These are phyloP conservation scores for Vanrija humicola DNA, from an alignment of 1,284 basidiomycete genomes.

Conservation along the genomic window DNA sequence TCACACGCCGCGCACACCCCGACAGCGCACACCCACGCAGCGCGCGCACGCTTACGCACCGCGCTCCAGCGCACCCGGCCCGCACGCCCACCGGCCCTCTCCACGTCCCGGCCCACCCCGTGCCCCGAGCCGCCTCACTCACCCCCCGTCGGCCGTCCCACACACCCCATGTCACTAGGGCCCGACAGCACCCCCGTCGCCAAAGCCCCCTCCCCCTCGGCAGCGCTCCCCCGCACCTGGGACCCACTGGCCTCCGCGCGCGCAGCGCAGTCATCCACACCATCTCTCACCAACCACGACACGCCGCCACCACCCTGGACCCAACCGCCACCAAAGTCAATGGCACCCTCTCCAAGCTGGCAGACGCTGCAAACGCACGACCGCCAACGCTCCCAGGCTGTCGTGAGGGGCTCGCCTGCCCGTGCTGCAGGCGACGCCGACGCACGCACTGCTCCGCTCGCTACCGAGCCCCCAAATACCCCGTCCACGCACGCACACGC, in stretches of 20 bases:
- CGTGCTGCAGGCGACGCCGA: neutral
- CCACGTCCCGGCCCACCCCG: neutral
- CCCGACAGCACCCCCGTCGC: neutral
- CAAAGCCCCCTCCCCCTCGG: neutral
- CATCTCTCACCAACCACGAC: neutral
- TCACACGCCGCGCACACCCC: neutral
- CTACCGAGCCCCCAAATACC: no score
- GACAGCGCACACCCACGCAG: no score
- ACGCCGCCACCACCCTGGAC: conserved; percentile 2
- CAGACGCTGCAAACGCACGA: neutral
- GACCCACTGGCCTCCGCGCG: no score
- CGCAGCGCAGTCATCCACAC: neutral
- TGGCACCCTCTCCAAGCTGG: neutral
- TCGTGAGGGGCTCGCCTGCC: neutral
- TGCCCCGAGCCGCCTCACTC: neutral
- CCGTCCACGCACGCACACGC: no score
- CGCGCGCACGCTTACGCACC: no score
- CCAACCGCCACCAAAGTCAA: conserved; percentile 1
- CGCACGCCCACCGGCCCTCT: neutral
- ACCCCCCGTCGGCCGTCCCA: neutral
- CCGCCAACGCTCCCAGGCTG: neutral
- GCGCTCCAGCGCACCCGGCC: no score
- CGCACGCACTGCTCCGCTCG: neutral
- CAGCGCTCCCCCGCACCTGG: neutral
- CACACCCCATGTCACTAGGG: neutral